These are phyloP conservation scores for Lophium mytilinum DNA, from an alignment of 495 filamentous ascomycete species.

Conservation along the genomic window DNA sequence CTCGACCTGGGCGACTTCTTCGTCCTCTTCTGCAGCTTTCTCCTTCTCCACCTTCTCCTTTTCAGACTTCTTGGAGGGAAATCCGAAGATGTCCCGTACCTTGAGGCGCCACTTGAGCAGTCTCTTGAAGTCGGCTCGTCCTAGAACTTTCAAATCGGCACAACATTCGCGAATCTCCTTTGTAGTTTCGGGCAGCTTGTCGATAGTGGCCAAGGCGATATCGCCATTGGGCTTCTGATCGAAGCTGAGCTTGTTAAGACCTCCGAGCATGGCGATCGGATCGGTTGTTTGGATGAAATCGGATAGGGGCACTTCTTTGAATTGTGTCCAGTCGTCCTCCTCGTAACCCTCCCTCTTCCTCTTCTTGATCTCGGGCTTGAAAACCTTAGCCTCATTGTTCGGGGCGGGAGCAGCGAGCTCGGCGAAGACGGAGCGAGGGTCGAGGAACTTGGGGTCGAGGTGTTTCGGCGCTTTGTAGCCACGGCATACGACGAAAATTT, in stretches of 20 bases:
- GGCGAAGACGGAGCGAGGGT: constrained; percentile 85
- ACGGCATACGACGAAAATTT: constrained; percentile 95
- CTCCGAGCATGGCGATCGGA: constrained; percentile 91
- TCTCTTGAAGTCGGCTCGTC: constrained; percentile 87
- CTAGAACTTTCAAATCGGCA: constrained; percentile 80
- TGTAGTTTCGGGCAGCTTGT: constrained; percentile 89
- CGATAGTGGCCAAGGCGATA: constrained; percentile 75
- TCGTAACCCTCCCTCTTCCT: constrained; percentile 95
- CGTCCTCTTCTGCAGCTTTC: constrained; percentile 44
- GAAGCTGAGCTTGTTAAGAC: constrained; percentile 76
- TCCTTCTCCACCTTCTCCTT: constrained; percentile 34
- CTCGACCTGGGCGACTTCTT: constrained; percentile 70
- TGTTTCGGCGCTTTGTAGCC: constrained; percentile 90
- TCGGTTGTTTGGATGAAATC: constrained; percentile 94
- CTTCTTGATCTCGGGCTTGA: constrained; percentile 95
- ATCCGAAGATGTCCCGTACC: constrained; percentile 84
- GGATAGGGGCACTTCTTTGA: constrained; percentile 75
- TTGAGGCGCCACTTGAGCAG: constrained; percentile 88
- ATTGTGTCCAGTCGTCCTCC: constrained; percentile 89
- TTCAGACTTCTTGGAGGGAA: constrained; percentile 62
- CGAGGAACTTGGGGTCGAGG: constrained; percentile 87
- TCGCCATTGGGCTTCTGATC: constrained; percentile 68
- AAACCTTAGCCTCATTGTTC: constrained; percentile 96
- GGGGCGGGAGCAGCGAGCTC: constrained; percentile 83
- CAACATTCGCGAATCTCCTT: constrained; percentile 80